Evolutionary conservation across 176 grass and related monocot genomes (phyloP).

Genomic region (Miscanthus lutarioriparius): DNA sequence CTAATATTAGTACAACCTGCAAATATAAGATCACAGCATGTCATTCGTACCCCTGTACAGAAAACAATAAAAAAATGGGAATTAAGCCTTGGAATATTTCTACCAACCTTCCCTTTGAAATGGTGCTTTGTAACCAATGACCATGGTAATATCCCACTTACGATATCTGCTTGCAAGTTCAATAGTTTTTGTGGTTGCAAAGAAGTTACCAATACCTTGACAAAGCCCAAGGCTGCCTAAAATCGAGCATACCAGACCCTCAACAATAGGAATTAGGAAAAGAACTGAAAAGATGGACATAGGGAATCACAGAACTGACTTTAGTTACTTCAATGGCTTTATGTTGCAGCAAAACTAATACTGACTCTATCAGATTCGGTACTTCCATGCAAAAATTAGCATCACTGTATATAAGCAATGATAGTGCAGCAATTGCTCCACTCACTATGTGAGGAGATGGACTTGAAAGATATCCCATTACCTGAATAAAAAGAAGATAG

Average conservation of each 20-base stretch:
- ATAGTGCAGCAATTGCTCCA: slow-evolving; percentile 89
- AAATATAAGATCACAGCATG: slow-evolving; percentile 21
- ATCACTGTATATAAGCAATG: slow-evolving; percentile 96
- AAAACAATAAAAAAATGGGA: slow-evolving; percentile 14
- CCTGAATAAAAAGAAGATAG: slow-evolving; percentile 54
- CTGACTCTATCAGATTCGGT: slow-evolving; percentile 87
- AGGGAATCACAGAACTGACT: slow-evolving; percentile 44
- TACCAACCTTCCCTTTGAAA: slow-evolving; percentile 84
- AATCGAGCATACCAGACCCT: slow-evolving; percentile 24
- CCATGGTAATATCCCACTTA: slow-evolving; percentile 74
- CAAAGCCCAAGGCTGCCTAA: slow-evolving; percentile 91
- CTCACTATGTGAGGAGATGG: slow-evolving; percentile 85
- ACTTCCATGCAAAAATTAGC: slow-evolving; percentile 86
- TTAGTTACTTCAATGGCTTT: slow-evolving; percentile 89
- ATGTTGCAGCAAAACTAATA: slow-evolving; percentile 83
- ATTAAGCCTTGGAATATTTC: slow-evolving; percentile 12
- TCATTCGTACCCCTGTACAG: neutral
- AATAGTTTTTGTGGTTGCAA: slow-evolving; percentile 68
- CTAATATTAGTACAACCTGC: slow-evolving; percentile 79
- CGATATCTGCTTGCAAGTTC: slow-evolving; percentile 70
- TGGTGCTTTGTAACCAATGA: slow-evolving; percentile 72
- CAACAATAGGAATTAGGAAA: slow-evolving; percentile 5
- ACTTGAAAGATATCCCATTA: slow-evolving; percentile 98
- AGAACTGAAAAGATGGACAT: slow-evolving; percentile 8
- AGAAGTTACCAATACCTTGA: slow-evolving; percentile 94